These are phyloP conservation scores for Melaleuca alternifolia DNA, from an alignment of 345 rosid species.

Conservation along the genomic window DNA sequence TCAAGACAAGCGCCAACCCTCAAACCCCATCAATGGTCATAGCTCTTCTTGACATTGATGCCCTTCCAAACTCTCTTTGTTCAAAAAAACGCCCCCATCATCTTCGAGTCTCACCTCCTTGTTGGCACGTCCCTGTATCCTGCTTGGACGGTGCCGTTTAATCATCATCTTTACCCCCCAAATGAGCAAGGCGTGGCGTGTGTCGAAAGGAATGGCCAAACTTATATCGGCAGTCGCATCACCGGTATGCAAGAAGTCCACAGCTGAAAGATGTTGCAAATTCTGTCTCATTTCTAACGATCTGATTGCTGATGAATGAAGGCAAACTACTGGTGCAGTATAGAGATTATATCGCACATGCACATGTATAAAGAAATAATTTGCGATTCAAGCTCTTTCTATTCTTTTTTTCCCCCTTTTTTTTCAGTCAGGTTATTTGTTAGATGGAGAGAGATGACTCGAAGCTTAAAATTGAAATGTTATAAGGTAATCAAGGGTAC, in stretches of 20 bases:
- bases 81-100: not conserved
- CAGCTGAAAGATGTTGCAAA: not conserved
- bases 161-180: not conserved
- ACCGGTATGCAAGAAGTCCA: not conserved
- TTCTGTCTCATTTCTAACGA: too few species aligned
- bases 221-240: rapidly evolving
- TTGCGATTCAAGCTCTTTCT: too few species aligned
- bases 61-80: not conserved
- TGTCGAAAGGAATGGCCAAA: not conserved
- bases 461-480: too few species aligned
- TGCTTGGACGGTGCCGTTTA: not conserved
- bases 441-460: too few species aligned
- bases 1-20: not conserved
- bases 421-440: too few species aligned
- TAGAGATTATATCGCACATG: too few species aligned
- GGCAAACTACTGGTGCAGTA: too few species aligned
- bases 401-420: too few species aligned
- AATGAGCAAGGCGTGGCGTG: not conserved
- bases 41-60: not conserved
- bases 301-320: too few species aligned
- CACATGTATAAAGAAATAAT: too few species aligned
- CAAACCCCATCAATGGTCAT: not conserved
- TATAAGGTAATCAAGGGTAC: too few species aligned
- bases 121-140: not conserved
- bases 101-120: not conserved